Evolutionary conservation across 2,329 filamentous ascomycete species (phyloP).

Genomic region (Epichloe elymi): DNA sequence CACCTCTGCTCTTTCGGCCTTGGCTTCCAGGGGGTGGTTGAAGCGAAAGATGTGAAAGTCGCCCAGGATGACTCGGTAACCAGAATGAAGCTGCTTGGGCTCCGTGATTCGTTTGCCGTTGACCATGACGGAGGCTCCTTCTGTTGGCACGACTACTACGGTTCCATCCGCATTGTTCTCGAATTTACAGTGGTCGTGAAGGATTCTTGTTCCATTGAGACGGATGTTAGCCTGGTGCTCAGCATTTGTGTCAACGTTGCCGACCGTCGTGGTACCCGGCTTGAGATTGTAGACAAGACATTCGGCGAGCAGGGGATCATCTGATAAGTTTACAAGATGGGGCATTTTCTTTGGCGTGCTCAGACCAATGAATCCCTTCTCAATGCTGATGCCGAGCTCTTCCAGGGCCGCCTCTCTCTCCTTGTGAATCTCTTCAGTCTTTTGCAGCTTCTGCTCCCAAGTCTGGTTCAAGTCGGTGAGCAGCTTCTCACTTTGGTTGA

Average conservation of each 20-base stretch:
- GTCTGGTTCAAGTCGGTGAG: conserved; percentile 95
- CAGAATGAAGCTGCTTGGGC: conserved; percentile 74
- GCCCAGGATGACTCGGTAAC: conserved; percentile 87
- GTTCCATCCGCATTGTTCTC: conserved; percentile 78
- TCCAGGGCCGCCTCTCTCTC: conserved; percentile 90
- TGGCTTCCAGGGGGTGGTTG: conserved; percentile 92
- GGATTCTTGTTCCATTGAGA: conserved; percentile 83
- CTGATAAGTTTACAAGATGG: conserved; percentile 94
- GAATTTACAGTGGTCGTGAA: conserved; percentile 86
- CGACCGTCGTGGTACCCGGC: conserved; percentile 84
- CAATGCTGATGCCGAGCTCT: conserved; percentile 95
- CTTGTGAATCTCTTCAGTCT: conserved; percentile 95
- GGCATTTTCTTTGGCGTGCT: conserved; percentile 99
- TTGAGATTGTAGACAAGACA: conserved; percentile 98
- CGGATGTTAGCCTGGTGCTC: conserved; percentile 72
- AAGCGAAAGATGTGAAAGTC: conserved; percentile 99
- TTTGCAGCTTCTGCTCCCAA: conserved; percentile 91
- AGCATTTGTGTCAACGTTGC: conserved; percentile 77
- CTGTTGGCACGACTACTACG: conserved; percentile 79
- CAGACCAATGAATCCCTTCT: conserved; percentile 92
- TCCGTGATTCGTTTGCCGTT: conserved; percentile 85
- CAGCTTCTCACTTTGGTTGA: conserved; percentile 92
- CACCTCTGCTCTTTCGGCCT: conserved; percentile 76
- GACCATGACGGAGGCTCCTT: conserved; percentile 96
- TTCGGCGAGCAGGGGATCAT: conserved; percentile 83